phyloP scores from a whole-genome alignment of 1,284 basidiomycete genomes.

The Malassezia nana region DNA sequence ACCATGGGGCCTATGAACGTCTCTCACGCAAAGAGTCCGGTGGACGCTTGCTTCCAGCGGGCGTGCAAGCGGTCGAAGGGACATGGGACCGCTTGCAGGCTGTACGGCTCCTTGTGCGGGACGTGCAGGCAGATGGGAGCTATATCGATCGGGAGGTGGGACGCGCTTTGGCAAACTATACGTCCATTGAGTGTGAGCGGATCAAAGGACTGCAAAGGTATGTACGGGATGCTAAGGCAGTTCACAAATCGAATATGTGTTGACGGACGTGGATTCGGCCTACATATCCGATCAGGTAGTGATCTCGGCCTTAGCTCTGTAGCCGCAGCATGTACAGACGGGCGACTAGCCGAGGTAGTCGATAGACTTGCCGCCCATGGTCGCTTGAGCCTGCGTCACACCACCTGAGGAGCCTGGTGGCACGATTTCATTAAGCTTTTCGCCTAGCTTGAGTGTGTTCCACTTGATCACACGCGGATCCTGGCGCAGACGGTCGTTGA shows the following conservation, averaged over 20 bases:
- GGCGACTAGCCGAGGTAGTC: constrained; percentile 13
- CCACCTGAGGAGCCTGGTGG: constrained; percentile 33
- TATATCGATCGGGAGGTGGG: constrained; percentile 63
- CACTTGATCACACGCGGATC: constrained; percentile 74
- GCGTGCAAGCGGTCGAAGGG: constrained; percentile 75
- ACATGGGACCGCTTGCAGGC: constrained; percentile 89
- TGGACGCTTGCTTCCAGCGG: constrained; percentile 77
- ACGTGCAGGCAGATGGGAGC: background rate
- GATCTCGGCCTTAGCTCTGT: constrained; percentile 10
- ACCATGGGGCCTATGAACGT: constrained; percentile 75
- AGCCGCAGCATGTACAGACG: background rate
- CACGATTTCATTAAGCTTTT: constrained; percentile 53
- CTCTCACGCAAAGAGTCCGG: constrained; percentile 75
- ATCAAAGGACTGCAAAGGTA: constrained; percentile 60
- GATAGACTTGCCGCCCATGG: constrained; percentile 15
- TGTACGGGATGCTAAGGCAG: constrained; percentile 50
- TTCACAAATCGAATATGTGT: constrained; percentile 64
- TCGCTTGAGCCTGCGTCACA: constrained; percentile 9
- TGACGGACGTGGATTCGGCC: constrained; percentile 90
- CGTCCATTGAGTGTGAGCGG: constrained; percentile 76
- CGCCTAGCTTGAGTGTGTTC: constrained; percentile 69
- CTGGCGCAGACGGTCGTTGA: constrained; percentile 60
- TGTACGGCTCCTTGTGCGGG: constrained; percentile 64
- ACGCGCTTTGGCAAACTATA: constrained; percentile 87
- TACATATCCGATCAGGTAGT: constrained; percentile 69